A percentile compares a stretch with the other conserved stretches of the same genome.
These are phyloP conservation scores for Neofusicoccum kwambonambiense DNA, from an alignment of 2,329 filamentous ascomycete genomes.

Conservation along the genomic window DNA sequence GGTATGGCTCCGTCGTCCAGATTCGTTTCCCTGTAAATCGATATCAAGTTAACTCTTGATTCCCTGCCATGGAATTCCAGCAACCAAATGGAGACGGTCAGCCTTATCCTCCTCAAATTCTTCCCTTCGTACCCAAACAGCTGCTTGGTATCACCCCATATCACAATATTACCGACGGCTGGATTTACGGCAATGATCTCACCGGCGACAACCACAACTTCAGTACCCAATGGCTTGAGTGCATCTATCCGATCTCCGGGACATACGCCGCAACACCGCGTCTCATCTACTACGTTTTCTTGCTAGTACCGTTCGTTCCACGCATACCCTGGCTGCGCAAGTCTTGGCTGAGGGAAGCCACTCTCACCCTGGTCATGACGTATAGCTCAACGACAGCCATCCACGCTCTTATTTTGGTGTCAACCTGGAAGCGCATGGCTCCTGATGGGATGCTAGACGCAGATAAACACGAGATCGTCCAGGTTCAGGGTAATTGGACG, in stretches of 20 bases:
- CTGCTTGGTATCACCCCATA: background rate
- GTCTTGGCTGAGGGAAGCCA: background rate
- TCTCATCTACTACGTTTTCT: background rate
- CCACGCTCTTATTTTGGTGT: background rate
- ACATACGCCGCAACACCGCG: background rate
- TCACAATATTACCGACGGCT: background rate
- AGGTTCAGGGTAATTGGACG: background rate
- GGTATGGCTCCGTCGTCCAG: too few relatives aligned
- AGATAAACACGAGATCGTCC: background rate
- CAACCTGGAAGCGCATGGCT: background rate
- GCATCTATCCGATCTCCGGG: background rate
- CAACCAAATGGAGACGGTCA: too few relatives aligned
- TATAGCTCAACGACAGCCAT: background rate
- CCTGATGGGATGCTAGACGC: background rate
- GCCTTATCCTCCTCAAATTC: background rate
- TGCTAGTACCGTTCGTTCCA: background rate
- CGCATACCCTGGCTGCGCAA: background rate
- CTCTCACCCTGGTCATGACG: background rate
- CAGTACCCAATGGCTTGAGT: background rate
- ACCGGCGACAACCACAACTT: background rate
- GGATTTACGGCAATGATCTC: background rate
- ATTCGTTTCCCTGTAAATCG: too few relatives aligned
- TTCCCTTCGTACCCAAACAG: background rate
- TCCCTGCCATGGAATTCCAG: too few relatives aligned
- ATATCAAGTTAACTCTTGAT: too few relatives aligned